phyloP scores from a whole-genome alignment of 2,329 filamentous ascomycete species.

The Neofusicoccum laricinum region DNA sequence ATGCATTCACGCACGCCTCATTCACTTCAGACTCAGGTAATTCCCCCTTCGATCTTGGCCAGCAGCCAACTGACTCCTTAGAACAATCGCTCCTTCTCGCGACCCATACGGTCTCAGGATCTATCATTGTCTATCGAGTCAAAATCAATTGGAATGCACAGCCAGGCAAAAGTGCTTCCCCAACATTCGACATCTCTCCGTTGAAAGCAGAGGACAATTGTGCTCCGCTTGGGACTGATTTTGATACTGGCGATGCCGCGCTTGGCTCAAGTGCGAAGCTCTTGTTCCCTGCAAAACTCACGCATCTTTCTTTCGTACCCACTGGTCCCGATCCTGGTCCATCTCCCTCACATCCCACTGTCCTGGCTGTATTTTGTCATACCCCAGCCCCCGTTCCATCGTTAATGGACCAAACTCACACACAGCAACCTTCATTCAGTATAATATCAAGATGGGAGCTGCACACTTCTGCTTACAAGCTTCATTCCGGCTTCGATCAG shows the following conservation, averaged over 20 bases:
- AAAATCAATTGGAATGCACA: slow-evolving; percentile 71
- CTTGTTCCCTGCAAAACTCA: slow-evolving; percentile 48
- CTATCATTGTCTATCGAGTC: slow-evolving; percentile 72
- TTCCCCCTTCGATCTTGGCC: slow-evolving; percentile 2
- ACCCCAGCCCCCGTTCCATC: slow-evolving; percentile 36
- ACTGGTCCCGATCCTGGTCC: slow-evolving; percentile 58
- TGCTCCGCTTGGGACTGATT: slow-evolving; percentile 24
- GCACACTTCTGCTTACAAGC: slow-evolving; percentile 54
- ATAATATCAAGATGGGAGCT: slow-evolving; percentile 82
- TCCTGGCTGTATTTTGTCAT: slow-evolving; percentile 72
- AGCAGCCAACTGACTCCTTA: slow-evolving; percentile 22
- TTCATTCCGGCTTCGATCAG: slow-evolving; percentile 77
- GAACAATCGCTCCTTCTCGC: slow-evolving; percentile 59
- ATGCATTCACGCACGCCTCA: slow-evolving; percentile 38
- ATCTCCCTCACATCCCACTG: slow-evolving; percentile 56
- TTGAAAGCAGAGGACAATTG: slow-evolving; percentile 31
- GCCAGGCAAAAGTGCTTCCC: slow-evolving; percentile 48
- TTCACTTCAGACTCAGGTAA: slow-evolving; percentile 66
- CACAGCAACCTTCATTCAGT: slow-evolving; percentile 65
- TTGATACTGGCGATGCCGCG: slow-evolving; percentile 25
- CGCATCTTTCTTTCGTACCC: slow-evolving; percentile 72
- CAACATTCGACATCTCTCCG: slow-evolving; percentile 29
- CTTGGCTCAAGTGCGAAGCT: slow-evolving; percentile 25
- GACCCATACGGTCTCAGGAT: slow-evolving; percentile 66
- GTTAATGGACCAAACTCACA: slow-evolving; percentile 48